These are phyloP conservation scores for Candida ortonii DNA, from an alignment of 805 yeast genomes.

Conservation along the genomic window DNA sequence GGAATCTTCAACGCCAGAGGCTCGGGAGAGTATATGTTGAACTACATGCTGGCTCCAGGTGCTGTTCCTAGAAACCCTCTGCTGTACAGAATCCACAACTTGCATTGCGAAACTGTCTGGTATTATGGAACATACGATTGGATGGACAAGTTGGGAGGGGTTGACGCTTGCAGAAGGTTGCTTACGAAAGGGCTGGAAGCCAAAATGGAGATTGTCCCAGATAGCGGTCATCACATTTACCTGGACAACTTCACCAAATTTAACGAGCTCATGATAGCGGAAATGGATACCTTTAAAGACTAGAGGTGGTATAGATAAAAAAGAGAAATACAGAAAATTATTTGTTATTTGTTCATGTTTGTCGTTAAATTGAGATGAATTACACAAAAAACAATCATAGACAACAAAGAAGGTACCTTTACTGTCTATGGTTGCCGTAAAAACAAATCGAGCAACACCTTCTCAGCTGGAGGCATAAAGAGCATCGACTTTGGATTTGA, in stretches of 20 bases:
- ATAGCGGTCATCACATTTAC: slow-evolving; percentile 78
- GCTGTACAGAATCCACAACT: slow-evolving; percentile 44
- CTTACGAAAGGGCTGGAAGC: slow-evolving; percentile 25
- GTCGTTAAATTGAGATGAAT: too few species aligned
- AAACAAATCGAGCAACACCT: background rate
- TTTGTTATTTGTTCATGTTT: too few species aligned
- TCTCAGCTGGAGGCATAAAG: slow-evolving; percentile 43
- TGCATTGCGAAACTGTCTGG: slow-evolving; percentile 71
- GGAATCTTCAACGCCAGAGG: slow-evolving; percentile 83
- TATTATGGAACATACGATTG: slow-evolving; percentile 76
- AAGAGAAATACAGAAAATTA: too few species aligned
- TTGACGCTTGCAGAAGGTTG: slow-evolving; percentile 36
- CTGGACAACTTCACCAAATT: slow-evolving; percentile 60
- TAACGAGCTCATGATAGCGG: slow-evolving; percentile 47
- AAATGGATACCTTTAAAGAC: slow-evolving; percentile 41
- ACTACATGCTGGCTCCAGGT: slow-evolving; percentile 83
- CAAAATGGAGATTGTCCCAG: slow-evolving; percentile 36
- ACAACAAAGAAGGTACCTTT: too few species aligned
- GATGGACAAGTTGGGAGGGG: slow-evolving; percentile 56
- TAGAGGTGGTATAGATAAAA: background rate
- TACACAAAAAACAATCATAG: too few species aligned
- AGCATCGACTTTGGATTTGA: slow-evolving; percentile 62
- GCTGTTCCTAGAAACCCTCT: slow-evolving; percentile 84
- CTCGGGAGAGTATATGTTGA: slow-evolving; percentile 89
- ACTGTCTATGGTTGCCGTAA: too few species aligned